Evolutionary conservation across 2,329 filamentous ascomycete species (phyloP).

Genomic region (Albifimbria verrucaria): DNA sequence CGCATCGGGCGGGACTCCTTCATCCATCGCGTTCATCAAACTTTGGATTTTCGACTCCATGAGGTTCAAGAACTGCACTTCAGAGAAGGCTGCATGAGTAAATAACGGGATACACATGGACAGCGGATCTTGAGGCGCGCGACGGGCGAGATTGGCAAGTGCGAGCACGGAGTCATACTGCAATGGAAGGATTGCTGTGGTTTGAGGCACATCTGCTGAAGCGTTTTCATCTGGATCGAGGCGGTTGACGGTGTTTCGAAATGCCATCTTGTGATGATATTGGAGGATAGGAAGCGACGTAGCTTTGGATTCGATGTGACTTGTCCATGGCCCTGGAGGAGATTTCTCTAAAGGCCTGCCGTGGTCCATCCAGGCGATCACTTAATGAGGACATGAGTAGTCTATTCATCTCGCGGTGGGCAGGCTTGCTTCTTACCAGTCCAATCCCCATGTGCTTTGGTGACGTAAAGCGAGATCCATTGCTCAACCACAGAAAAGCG

Average conservation of each 20-base stretch:
- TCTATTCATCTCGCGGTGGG: neutral
- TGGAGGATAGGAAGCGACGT: constrained; percentile 7
- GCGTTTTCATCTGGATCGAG: neutral
- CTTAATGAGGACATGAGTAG: neutral
- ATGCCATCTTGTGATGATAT: constrained; percentile 7
- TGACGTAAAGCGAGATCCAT: constrained; percentile 10
- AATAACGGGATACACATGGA: constrained; percentile 10
- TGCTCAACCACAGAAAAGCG: constrained; percentile 9
- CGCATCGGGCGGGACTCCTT: neutral
- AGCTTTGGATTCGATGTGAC: constrained; percentile 4
- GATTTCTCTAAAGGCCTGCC: constrained; percentile 9
- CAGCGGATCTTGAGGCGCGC: constrained; percentile 6
- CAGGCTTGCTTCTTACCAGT: neutral
- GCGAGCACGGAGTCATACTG: constrained; percentile 7
- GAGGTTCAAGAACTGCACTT: constrained; percentile 10
- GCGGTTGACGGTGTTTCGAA: constrained; percentile 4
- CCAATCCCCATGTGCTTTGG: constrained; percentile 4
- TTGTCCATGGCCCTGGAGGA: constrained; percentile 7
- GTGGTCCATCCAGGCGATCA: constrained; percentile 10
- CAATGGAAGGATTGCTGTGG: constrained; percentile 3
- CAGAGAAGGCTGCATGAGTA: constrained; percentile 8
- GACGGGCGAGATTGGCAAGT: constrained; percentile 6
- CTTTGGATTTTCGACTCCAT: constrained; percentile 7
- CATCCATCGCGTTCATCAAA: neutral
- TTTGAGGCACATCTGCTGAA: constrained; percentile 1